phyloP scores from a whole-genome alignment of 2,329 filamentous ascomycete genomes.

The Colletotrichum brevisporum region DNA sequence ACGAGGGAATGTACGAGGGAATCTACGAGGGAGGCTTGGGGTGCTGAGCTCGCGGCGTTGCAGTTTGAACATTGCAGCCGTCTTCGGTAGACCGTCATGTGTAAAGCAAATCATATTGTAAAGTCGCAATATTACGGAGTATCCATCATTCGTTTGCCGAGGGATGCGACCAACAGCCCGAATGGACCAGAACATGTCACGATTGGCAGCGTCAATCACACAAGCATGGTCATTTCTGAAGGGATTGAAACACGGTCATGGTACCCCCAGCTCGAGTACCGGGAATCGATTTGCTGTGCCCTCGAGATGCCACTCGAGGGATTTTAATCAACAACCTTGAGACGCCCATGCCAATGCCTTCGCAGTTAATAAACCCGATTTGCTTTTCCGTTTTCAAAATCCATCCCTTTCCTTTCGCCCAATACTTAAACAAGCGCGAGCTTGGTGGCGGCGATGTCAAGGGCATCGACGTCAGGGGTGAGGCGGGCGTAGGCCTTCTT shows the following conservation, averaged over 20 bases:
- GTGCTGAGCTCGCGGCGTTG: neutral
- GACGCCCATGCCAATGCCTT: conserved; percentile 43
- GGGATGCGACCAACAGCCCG: no score
- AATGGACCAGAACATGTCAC: neutral
- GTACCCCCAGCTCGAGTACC: conserved; percentile 29
- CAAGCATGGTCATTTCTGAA: conserved; percentile 14
- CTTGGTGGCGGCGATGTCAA: conserved; percentile 99
- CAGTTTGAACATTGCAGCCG: no score
- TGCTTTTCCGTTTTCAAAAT: conserved; percentile 20
- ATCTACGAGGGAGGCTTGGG: neutral
- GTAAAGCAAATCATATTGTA: no score
- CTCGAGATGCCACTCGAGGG: conserved; percentile 31
- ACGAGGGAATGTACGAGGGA: neutral
- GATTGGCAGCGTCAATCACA: neutral
- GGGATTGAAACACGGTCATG: conserved; percentile 26
- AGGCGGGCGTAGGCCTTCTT: conserved; percentile 99
- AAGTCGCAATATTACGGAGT: no score
- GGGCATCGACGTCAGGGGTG: conserved; percentile 95
- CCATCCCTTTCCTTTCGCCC: conserved; percentile 14
- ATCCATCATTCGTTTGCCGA: no score
- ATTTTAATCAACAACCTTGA: conserved; percentile 40
- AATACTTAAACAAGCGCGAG: conserved; percentile 90
- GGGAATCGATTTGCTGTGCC: conserved; percentile 36
- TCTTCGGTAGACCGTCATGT: no score
- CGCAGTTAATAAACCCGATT: conserved; percentile 39